Conservation (phyloP, 331 rosid species). For the Pyrus hybrid region DNA sequence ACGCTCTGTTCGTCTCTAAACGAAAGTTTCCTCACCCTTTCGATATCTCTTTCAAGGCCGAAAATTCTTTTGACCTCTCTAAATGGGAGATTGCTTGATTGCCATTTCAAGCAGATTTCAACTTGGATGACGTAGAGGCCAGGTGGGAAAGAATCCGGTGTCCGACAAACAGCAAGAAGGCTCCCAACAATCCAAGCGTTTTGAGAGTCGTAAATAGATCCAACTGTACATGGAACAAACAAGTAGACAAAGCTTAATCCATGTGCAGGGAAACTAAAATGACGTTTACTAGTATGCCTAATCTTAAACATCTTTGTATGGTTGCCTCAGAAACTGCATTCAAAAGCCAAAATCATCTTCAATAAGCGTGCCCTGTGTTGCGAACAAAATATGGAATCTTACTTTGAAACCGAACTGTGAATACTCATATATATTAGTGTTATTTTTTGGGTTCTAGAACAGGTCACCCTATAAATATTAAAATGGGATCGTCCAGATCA, state of each 20-base stretch:
- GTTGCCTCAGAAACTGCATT: neutral
- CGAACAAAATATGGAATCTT: neutral
- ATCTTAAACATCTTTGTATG: neutral
- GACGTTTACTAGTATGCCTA: neutral
- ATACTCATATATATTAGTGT: neutral
- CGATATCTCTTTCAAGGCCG: neutral
- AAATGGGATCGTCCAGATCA: neutral
- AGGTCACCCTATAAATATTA: neutral
- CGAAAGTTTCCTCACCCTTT: slow-evolving; percentile 9
- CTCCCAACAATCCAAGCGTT: slow-evolving; percentile 63
- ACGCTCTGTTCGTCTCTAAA: slow-evolving; percentile 14
- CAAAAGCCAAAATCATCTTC: neutral
- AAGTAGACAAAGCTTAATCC: neutral
- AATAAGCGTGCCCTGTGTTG: neutral
- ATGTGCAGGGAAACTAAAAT: neutral
- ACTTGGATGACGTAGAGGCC: slow-evolving; percentile 72
- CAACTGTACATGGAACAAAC: slow-evolving; percentile 49
- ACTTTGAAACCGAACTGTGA: neutral
- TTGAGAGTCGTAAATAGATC: slow-evolving; percentile 86
- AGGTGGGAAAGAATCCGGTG: slow-evolving; percentile 79
- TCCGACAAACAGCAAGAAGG: slow-evolving; percentile 67
- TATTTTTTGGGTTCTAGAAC: neutral
- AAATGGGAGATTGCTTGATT: neutral
- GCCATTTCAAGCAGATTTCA: slow-evolving; percentile 73
- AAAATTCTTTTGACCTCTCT: neutral